A percentile compares a stretch with the other conserved stretches of the same genome.
phyloP scores from a whole-genome alignment of 371 early-diverging fungal species.

The Smittium culicis region DNA sequence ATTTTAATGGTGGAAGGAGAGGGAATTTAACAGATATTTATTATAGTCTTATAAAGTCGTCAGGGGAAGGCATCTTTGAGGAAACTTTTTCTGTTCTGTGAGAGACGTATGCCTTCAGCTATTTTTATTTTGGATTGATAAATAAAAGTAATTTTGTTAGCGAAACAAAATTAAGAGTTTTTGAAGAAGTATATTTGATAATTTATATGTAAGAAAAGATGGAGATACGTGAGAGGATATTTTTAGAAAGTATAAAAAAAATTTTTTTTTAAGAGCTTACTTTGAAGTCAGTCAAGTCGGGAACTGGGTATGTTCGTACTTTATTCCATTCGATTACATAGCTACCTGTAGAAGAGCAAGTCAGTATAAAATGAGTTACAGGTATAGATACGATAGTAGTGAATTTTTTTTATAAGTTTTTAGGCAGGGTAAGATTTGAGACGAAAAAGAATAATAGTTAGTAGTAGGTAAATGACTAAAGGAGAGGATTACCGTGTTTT shows the following conservation, averaged over 20 bases:
- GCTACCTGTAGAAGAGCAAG: background rate
- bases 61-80: background rate
- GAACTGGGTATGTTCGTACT: conserved; percentile 67
- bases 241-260: background rate
- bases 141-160: background rate
- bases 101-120: conserved; percentile 12
- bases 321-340: conserved; percentile 56
- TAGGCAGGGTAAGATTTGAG: too few species aligned
- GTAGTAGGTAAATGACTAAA: background rate
- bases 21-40: too few species aligned
- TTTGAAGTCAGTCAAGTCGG: conserved; percentile 53
- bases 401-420: too few species aligned
- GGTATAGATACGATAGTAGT: too few species aligned
- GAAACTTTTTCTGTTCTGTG: conserved; percentile 9
- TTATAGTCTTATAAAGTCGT: background rate
- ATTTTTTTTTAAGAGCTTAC: conserved; percentile 38
- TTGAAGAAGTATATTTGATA: too few species aligned
- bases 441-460: too few species aligned
- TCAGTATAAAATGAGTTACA: too few species aligned
- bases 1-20: too few species aligned
- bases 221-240: background rate
- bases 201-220: background rate
- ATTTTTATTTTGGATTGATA: background rate
- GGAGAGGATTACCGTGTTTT: conserved; percentile 41
- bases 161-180: too few species aligned